phyloP scores from a whole-genome alignment of 2,329 filamentous ascomycete genomes.

The Aspergillus sp. region DNA sequence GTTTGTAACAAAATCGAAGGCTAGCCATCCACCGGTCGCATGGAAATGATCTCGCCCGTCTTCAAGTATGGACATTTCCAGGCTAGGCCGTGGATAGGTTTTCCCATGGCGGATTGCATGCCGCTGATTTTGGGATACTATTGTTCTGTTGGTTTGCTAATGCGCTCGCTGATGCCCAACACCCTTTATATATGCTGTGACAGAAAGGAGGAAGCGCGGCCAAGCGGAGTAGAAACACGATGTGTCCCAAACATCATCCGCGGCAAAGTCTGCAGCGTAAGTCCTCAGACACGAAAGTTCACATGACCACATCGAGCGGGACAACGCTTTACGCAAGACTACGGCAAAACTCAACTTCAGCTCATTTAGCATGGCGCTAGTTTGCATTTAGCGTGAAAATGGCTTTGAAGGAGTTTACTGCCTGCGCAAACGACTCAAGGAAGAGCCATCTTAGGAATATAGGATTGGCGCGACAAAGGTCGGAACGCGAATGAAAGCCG shows the following conservation, averaged over 20 bases:
- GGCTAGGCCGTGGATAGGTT: neutral
- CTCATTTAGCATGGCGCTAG: slow-evolving; percentile 30
- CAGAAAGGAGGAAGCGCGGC: slow-evolving; percentile 18
- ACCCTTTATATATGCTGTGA: slow-evolving; percentile 20
- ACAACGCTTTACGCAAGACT: slow-evolving; percentile 47
- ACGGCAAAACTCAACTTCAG: slow-evolving; percentile 59
- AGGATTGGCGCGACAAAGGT: slow-evolving; percentile 23
- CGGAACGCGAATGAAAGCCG: slow-evolving; percentile 34
- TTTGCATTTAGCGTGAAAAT: slow-evolving; percentile 26
- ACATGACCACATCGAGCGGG: slow-evolving; percentile 48
- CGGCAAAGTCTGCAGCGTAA: slow-evolving; percentile 32
- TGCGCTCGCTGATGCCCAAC: slow-evolving; percentile 54
- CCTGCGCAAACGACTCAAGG: slow-evolving; percentile 27
- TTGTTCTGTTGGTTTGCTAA: slow-evolving; percentile 48
- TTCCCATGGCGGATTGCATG: neutral
- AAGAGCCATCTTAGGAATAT: slow-evolving; percentile 25
- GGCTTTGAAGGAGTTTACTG: slow-evolving; percentile 35
- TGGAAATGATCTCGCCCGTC: slow-evolving; percentile 6
- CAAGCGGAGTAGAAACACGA: slow-evolving; percentile 24
- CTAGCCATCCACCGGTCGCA: neutral
- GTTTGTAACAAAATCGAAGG: neutral
- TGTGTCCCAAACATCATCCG: slow-evolving; percentile 26
- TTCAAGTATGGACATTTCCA: neutral
- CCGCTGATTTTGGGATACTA: slow-evolving; percentile 5
- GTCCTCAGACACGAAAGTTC: slow-evolving; percentile 26